Percentiles rank a stretch among this genome's conserved stretches.
These are phyloP conservation scores for Yamadazyma spencermartinsiae DNA, from an alignment of 1,139 yeast species.

Conservation along the genomic window DNA sequence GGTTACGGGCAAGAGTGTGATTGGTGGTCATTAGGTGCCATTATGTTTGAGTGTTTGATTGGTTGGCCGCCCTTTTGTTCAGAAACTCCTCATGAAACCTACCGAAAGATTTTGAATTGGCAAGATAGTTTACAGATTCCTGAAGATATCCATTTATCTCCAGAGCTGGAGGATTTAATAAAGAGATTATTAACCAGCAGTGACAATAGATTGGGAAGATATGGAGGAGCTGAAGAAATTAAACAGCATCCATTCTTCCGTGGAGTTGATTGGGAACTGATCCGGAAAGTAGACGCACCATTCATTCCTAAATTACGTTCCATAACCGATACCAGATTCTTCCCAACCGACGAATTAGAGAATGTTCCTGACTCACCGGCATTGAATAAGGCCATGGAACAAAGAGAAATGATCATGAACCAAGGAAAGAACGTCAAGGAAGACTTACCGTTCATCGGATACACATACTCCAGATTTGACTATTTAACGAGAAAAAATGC, in stretches of 20 bases:
- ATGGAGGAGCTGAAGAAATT: slow-evolving; percentile 92
- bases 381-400: slow-evolving; percentile 67
- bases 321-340: slow-evolving; percentile 93
- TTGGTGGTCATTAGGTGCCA: slow-evolving; percentile 99
- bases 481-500: slow-evolving; percentile 88
- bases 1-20: slow-evolving; percentile 99
- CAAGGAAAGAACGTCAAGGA: slow-evolving; percentile 60
- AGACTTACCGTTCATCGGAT: slow-evolving; percentile 94
- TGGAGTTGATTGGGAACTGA: slow-evolving; percentile 96
- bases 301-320: slow-evolving; percentile 65
- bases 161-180: slow-evolving; percentile 92
- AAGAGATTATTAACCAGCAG: slow-evolving; percentile 78
- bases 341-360: slow-evolving; percentile 97
- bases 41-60: slow-evolving; percentile 96
- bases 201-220: slow-evolving; percentile 85
- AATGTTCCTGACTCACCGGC: slow-evolving; percentile 96
- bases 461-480: slow-evolving; percentile 92
- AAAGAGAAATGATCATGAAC: slow-evolving; percentile 41
- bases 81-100: slow-evolving; percentile 98
- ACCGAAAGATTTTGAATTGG: slow-evolving; percentile 92
- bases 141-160: slow-evolving; percentile 89
- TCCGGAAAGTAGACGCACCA: slow-evolving; percentile 92
- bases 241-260: slow-evolving; percentile 91
- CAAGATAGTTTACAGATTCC: slow-evolving; percentile 92
- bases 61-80: slow-evolving; percentile 99